phyloP scores from a whole-genome alignment of 768 basidiomycete species.

The Trametes elegans region DNA sequence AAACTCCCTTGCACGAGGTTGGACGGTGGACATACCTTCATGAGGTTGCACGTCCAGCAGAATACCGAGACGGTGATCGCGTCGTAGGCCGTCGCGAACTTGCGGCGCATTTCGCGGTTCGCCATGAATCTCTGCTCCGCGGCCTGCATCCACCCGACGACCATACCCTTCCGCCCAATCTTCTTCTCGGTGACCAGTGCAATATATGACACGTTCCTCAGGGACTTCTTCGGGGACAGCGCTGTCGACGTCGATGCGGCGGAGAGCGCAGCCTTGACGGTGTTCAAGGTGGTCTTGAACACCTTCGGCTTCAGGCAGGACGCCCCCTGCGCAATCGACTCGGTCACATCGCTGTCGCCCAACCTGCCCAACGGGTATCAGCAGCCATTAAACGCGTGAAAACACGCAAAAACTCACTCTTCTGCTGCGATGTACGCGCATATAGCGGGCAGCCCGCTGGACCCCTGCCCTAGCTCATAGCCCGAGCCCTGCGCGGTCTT shows the following conservation, averaged over 20 bases:
- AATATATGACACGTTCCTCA: slow-evolving; percentile 14
- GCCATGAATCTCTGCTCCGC: slow-evolving; percentile 23
- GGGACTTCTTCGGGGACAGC: background rate
- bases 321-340: slow-evolving; percentile 31
- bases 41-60: slow-evolving; percentile 26
- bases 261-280: slow-evolving; percentile 25
- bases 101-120: slow-evolving; percentile 19
- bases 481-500: slow-evolving; percentile 53
- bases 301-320: slow-evolving; percentile 32
- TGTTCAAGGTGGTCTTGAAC: slow-evolving; percentile 27
- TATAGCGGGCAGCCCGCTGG: slow-evolving; percentile 45
- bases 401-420: slow-evolving; percentile 31
- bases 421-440: slow-evolving; percentile 51
- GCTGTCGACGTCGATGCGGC: slow-evolving; percentile 4
- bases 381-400: background rate
- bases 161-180: slow-evolving; percentile 16
- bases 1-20: background rate
- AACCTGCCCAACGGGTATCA: slow-evolving; percentile 19
- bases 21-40: slow-evolving; percentile 11
- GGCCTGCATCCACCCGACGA: slow-evolving; percentile 22
- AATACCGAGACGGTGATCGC: slow-evolving; percentile 26
- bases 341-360: slow-evolving; percentile 29
- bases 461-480: slow-evolving; percentile 38
- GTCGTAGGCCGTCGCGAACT: slow-evolving; percentile 16
- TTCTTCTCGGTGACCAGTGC: slow-evolving; percentile 10